Evolutionary conservation across 2,329 filamentous ascomycete species (phyloP).

Genomic region (Calonectria pseudoturangicola): DNA sequence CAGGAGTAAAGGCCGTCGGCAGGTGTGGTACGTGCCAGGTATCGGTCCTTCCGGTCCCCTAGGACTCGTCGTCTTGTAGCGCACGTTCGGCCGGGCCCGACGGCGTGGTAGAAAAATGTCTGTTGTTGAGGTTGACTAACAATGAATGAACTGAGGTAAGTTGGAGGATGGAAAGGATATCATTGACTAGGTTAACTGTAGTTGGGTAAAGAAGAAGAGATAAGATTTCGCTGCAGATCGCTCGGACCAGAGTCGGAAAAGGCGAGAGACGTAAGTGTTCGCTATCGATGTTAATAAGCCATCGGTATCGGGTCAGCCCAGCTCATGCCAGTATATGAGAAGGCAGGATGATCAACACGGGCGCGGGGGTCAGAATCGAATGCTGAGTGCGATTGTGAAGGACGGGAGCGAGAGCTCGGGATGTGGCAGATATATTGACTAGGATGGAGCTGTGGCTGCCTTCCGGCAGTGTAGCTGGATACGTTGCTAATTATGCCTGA

Average conservation of each 20-base stretch:
- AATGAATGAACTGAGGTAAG: not conserved
- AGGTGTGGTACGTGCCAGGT: slow-evolving; percentile 20
- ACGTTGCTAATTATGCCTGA: not conserved
- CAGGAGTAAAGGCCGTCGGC: slow-evolving; percentile 26
- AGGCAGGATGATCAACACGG: slow-evolving; percentile 15
- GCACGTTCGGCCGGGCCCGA: slow-evolving; percentile 15
- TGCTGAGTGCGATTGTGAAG: not conserved
- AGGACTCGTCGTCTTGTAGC: not conserved
- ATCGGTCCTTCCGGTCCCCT: slow-evolving; percentile 23
- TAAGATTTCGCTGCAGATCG: not conserved
- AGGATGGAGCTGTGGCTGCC: slow-evolving; percentile 18
- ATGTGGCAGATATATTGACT: slow-evolving; percentile 32
- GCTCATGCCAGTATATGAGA: slow-evolving; percentile 22
- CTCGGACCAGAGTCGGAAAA: slow-evolving; percentile 3
- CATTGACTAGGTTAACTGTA: not conserved
- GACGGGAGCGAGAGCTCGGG: slow-evolving; percentile 21
- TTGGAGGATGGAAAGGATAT: not conserved
- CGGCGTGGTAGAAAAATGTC: not conserved
- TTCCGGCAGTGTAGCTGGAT: not conserved
- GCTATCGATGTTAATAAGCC: slow-evolving; percentile 32
- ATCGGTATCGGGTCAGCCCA: slow-evolving; percentile 30
- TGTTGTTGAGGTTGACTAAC: not conserved
- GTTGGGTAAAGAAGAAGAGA: not conserved
- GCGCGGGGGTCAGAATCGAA: slow-evolving; percentile 14
- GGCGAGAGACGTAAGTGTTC: slow-evolving; percentile 8